phyloP scores from a whole-genome alignment of 2,329 filamentous ascomycete species.

The Cladosporium halotolerans region DNA sequence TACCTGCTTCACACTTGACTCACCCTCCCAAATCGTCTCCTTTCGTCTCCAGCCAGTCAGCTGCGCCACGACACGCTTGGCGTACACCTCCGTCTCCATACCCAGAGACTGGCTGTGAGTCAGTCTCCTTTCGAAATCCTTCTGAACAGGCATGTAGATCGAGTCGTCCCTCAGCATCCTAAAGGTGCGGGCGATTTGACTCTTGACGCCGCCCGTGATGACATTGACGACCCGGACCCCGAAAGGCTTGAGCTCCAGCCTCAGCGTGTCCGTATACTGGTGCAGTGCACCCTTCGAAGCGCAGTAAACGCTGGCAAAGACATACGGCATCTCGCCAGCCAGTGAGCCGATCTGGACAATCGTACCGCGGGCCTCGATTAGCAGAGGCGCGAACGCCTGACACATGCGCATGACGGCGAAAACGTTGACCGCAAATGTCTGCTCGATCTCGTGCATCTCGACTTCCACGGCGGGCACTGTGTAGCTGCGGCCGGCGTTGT shows the following conservation, averaged over 20 bases:
- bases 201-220: constrained; percentile 56
- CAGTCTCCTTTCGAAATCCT: constrained; percentile 46
- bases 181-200: constrained; percentile 50
- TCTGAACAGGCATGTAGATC: constrained; percentile 47
- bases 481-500: constrained; percentile 54
- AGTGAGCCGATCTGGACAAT: constrained; percentile 35
- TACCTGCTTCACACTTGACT: neutral
- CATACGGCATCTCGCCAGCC: constrained; percentile 40
- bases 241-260: constrained; percentile 51
- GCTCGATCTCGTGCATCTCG: constrained; percentile 41
- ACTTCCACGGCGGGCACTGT: constrained; percentile 53
- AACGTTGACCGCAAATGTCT: constrained; percentile 50
- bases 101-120: constrained; percentile 49
- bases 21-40: constrained; percentile 47
- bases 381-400: constrained; percentile 49
- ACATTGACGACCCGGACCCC: constrained; percentile 43
- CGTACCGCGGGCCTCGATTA: constrained; percentile 40
- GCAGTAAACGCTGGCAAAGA: constrained; percentile 46
- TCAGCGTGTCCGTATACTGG: constrained; percentile 51
- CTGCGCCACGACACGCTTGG: constrained; percentile 48
- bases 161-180: constrained; percentile 43
- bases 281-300: constrained; percentile 56
- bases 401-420: constrained; percentile 54
- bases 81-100: constrained; percentile 50
- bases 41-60: constrained; percentile 37